phyloP scores from a whole-genome alignment of 148 eudicot species.

The Chenopodium suecicum region DNA sequence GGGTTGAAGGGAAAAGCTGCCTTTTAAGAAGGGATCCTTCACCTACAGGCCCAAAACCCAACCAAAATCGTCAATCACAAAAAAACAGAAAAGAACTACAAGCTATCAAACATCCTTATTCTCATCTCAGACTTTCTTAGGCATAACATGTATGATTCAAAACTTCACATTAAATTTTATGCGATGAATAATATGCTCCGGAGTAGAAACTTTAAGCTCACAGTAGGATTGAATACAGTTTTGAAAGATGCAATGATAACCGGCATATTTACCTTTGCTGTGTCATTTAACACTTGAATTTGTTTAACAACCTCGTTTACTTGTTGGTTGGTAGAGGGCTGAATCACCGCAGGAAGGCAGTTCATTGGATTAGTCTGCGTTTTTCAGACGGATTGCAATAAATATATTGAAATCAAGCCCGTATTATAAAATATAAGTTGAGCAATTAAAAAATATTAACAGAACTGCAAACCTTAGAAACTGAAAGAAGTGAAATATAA shows the following conservation, averaged over 20 bases:
- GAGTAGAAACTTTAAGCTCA: background rate
- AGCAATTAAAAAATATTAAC: background rate
- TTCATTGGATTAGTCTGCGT: conserved; percentile 25
- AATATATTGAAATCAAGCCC: background rate
- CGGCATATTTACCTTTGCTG: conserved; percentile 16
- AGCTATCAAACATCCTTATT: background rate
- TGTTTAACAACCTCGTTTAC: conserved; percentile 4
- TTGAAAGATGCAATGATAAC: background rate
- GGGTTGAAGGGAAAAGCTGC: background rate
- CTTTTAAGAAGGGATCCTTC: background rate
- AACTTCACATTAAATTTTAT: background rate
- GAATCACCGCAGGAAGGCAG: conserved; percentile 22
- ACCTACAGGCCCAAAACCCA: background rate
- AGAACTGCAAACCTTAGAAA: conserved; percentile 51
- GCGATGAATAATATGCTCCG: background rate
- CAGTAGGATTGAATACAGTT: background rate
- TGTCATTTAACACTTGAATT: conserved; percentile 19
- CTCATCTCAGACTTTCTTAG: background rate
- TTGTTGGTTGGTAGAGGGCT: conserved; percentile 15
- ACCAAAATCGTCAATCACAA: background rate
- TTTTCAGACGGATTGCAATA: background rate
- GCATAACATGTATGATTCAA: background rate
- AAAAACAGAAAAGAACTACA: background rate
- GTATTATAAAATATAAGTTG: background rate
- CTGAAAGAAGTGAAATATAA: conserved; percentile 46